Evolutionary conservation across 2,329 filamentous ascomycete species (phyloP), one percentile per base, ranked within the genome.

Genomic region (Coleophoma cylindrospora): DNA sequence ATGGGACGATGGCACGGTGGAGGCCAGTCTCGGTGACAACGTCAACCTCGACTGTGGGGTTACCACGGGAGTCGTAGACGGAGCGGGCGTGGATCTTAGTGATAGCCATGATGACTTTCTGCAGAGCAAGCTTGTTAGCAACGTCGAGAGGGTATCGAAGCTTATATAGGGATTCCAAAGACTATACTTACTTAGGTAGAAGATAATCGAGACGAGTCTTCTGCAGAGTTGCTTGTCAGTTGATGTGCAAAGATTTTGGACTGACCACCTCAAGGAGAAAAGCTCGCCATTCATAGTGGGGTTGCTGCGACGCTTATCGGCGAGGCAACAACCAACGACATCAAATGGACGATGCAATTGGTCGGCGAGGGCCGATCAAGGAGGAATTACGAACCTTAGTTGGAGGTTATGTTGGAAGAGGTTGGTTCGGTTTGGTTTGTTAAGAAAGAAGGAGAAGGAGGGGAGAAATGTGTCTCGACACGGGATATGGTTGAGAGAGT

Each of bases 21-120:
- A 97, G 86, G 68, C 92, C 92, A 65, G 88, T 95, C 79, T 95
- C 90, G 64, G 91, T 96, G 76, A 95, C 87, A 65, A 96, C 84
- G 72, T 96, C 92, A 67, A 97, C 92, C 82, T 97, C 92, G 68
- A 96, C 92, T 70, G 94, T 99, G 68, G 94, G 94, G 86, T 99
- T 99, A 71, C 83, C 83, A 70, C 94, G 92, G 73, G 94, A 97
- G 83, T 99, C 94, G 84, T 92, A 99, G 79, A 99, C 91, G 68
- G 87, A 91, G 70, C 94, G 88, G 69, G 88, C 89, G 82, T 91
- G 87, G 70, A 94, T 82, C 81, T 91, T 92, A 73, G 84, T 84
- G 74, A 94, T 89, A 67, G 88, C 78, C 94, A 99, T 99, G 62
- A 70, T 91, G 74, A 64, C 50, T 56, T 52, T 59, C 56, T 61